phyloP scores from a whole-genome alignment of 345 rosid genomes.

The Noccaea bulbosa region DNA sequence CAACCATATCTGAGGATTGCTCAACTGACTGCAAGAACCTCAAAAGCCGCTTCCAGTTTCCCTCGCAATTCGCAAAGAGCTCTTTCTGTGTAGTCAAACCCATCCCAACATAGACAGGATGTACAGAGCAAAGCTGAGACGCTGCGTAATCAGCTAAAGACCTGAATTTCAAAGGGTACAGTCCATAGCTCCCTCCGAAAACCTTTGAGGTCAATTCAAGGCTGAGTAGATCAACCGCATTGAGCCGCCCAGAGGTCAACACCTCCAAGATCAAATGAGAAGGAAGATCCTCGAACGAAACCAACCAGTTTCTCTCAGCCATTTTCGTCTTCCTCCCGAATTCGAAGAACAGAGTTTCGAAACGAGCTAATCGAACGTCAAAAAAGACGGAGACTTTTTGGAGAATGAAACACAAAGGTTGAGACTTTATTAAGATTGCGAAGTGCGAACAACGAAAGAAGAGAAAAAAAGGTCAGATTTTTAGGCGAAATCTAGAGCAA shows the following conservation, averaged over 20 bases:
- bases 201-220: slow-evolving; percentile 80
- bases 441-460: neutral
- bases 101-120: slow-evolving; percentile 63
- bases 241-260: slow-evolving; percentile 68
- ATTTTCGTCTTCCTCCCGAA: slow-evolving; percentile 41
- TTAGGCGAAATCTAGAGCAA: slow-evolving; percentile 77
- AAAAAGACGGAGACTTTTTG: slow-evolving; percentile 23
- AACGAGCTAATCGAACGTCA: slow-evolving; percentile 24
- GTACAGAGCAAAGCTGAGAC: slow-evolving; percentile 68
- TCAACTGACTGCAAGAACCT: slow-evolving; percentile 88
- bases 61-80: slow-evolving; percentile 74
- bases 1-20: slow-evolving; percentile 70
- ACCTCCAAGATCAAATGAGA: slow-evolving; percentile 89
- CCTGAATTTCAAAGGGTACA: slow-evolving; percentile 67
- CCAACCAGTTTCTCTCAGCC: slow-evolving; percentile 66
- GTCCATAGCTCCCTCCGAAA: slow-evolving; percentile 68
- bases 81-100: slow-evolving; percentile 53
- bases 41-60: slow-evolving; percentile 86
- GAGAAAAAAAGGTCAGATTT: slow-evolving; percentile 55
- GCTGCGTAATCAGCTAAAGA: slow-evolving; percentile 85
- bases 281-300: slow-evolving; percentile 79
- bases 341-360: slow-evolving; percentile 20
- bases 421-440: neutral
- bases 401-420: slow-evolving; percentile 13
- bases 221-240: slow-evolving; percentile 64